Base-by-base conservation (phyloP, 768 basidiomycete species). In the Pleurotus sapidus region DNA sequence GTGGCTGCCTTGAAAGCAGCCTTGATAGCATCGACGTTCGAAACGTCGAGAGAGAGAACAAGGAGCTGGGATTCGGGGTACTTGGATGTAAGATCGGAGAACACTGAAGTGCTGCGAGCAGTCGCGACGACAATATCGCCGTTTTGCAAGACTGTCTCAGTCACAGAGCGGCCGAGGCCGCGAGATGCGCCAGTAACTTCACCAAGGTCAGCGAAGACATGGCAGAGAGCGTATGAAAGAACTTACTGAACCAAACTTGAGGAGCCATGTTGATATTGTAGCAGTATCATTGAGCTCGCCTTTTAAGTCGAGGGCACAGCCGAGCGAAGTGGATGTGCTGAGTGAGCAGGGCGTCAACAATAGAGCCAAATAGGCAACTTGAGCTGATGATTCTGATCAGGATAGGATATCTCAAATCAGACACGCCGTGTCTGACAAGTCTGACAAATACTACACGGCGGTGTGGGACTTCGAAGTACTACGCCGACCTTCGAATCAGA, bases 71-170 rank as follows among this genome's bases (percentile, higher is more conserved):
- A 7, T 11, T 68, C 40, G 30, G 30, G 30, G 58, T 76, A 74
- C 20, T 61, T 55, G 0, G 60, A 53, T 5, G 60, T 46, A 20
- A 78, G 71, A 47, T 68, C 66, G 18, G 61, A 55, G 42, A 79
- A 66, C 1, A 49, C 63, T 9, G 61, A 64, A 5, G 75, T 76
- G 56, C 63, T 67, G 46, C 75, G 70, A 30, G 74, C 61, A 9
- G 76, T 76, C 5, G 78, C 78, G 54, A 74, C 67, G 47, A 71
- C 76, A 11, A 49, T 71, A 56, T 77, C 76, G 25, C 77, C 78
- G 11, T 66, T 66, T 24, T 61, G 62, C 25, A 80, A 64, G 25
- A 65, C 74, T 24, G 64, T 45, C 57, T 76, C 70, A 15, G 66
- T 65, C n/a, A 76, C 65, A 6, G 63, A 53, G n/a, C 67, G 71